Base-by-base conservation (phyloP, 78 protist genomes). In the Dictyostelium firmibasis region DNA sequence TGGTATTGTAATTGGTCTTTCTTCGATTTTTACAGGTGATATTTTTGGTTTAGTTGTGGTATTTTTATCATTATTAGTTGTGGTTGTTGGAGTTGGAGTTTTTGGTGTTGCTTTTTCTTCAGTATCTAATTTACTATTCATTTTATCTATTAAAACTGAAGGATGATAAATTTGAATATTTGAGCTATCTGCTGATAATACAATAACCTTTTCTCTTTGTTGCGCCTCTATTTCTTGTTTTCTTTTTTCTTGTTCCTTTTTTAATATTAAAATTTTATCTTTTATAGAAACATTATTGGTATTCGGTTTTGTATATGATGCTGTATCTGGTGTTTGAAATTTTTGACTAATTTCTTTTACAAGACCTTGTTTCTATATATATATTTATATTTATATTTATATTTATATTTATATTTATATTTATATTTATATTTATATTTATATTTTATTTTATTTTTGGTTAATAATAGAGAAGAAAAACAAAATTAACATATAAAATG, bases 241-340 rank as follows among this genome's bases (percentile, higher is more conserved):
- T 35, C 74, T 89, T n/a, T 27, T 60, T 70, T 89, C 87, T 41
- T 64, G 53, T 38, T 81, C 87, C 23, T 50, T 60, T 25, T 81
- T 78, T 47, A 57, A 3, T 23, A 14, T 44, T 16, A 70, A 31
- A 27, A 89, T 89, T 81, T 81, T 50, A 57, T 89, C 94, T 23
- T 81, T 64, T 0, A 89, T 89, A 18, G 94, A 89, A n/a, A 64
- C 29, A 10, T 78, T 78, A 29, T 70, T 43, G 29, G 70, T 23
- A 10, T 27, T 69, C 20, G 85, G 78, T 50, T 31, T 89, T 18
- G 94, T 89, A n/a, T 70, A 89, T 16, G 87, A 81, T 27, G 94
- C 94, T 81, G 94, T 89, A 35, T 89, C 94, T n/a, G 94, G 94
- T 62, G 94, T 89, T 70, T 78, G 86, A 70, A 89, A 89, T 60